These are phyloP conservation scores for Amoebophrya sp. DNA, from an alignment of 169 alveolate species.

Conservation along the genomic window DNA sequence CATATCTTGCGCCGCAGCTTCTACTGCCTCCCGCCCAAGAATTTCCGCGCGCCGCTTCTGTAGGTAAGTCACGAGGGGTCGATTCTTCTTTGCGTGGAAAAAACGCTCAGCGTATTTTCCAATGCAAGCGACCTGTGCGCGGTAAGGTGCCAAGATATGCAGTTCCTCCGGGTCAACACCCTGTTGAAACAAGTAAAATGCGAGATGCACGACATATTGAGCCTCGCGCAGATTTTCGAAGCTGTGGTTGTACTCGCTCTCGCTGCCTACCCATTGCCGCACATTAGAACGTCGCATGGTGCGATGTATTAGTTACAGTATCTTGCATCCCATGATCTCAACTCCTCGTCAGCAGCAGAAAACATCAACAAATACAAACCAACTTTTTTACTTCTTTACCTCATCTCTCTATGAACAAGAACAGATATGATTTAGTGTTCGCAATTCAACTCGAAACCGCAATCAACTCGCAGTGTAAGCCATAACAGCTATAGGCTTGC, in stretches of 20 bases:
- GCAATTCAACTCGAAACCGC: background rate
- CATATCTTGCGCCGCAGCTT: background rate
- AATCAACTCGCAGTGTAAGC: background rate
- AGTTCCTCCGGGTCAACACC: background rate
- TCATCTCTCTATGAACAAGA: background rate
- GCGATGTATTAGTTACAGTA: too few species aligned
- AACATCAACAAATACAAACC: background rate
- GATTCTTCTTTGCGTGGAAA: background rate
- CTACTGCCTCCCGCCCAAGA: background rate
- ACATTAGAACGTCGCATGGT: too few species aligned
- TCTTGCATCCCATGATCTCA: background rate
- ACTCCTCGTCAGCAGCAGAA: background rate
- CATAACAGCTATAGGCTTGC: background rate
- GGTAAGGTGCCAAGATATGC: background rate
- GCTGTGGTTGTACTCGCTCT: background rate
- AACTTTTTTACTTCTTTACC: background rate
- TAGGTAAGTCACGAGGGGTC: background rate
- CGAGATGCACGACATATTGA: background rate
- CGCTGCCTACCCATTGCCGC: background rate
- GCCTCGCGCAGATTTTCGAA: background rate
- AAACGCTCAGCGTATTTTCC: background rate
- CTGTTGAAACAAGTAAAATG: background rate
- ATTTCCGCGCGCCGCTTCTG: background rate
- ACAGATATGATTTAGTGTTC: background rate
- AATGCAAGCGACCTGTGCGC: background rate